Base-by-base conservation (phyloP, 306 rosid species). In the Sechiopsis laciniata region DNA sequence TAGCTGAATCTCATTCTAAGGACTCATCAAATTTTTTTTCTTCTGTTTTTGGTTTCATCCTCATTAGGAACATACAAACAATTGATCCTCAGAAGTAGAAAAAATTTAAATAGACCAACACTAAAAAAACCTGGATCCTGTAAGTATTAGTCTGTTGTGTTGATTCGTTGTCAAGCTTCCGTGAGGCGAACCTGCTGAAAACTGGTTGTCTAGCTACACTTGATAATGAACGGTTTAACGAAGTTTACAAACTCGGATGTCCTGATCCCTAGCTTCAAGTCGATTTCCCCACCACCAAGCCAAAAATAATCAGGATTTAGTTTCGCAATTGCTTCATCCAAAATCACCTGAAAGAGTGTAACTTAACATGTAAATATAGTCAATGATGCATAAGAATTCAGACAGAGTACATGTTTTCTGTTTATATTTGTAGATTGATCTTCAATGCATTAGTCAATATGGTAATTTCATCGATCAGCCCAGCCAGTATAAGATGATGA, bases 301-400 rank as follows among this genome's bases (percentile, higher is more conserved):
- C 98, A 93, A 86, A 90, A 93, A 88, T 87, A 93, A 80, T 86
- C 87, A 3, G 97, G 98, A 68, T 82, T 75, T 26, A 93, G 96
- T 78, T 93, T 93, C 64, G 77, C 78, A 57, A 93, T 90, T n/a
- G 97, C 98, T 80, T 86, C 88, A 51, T 84, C 90, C 85, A 86
- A 82, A 77, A 90, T 90, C 82, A 92, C 98, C 98, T 92, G 96
- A 73, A 57, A 73, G 40, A 58, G 54, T 12, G n/a, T 10, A 73
- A 32, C 42, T 45, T 42, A 9, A 48, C 73, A 19, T 20, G 19
- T 5, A 20, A 46, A 67, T 67, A 67, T 21, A 40, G 56, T 67
- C 73, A 45, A 45, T 50, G 29, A 48, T 48, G 73, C 29, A 68
- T 68, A 37, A 59, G 57, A 53, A 53, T 53, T 53, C 57, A 53